Conservation (phyloP, 2,329 filamentous ascomycete genomes). For the Sphaerostilbella broomeana region DNA sequence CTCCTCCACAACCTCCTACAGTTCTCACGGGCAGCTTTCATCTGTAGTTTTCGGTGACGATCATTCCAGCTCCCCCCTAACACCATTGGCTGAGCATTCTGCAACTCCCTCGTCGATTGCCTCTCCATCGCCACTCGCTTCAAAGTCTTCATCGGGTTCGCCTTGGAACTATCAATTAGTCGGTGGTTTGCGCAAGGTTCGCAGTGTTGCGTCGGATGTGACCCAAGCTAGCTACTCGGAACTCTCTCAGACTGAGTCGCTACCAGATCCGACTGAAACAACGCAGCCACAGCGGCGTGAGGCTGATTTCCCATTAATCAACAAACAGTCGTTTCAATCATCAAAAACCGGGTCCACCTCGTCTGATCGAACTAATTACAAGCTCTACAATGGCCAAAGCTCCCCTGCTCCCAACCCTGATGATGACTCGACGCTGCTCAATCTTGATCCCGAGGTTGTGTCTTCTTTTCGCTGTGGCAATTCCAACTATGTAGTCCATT, state of each 20-base stretch:
- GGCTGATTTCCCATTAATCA: conserved; percentile 12
- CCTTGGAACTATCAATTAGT: conserved; percentile 50
- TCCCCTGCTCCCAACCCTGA: conserved; percentile 24
- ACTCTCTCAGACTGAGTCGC: background rate
- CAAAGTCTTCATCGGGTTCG: conserved; percentile 23
- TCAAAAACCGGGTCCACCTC: conserved; percentile 35
- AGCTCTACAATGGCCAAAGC: conserved; percentile 45
- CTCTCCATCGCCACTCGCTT: conserved; percentile 14
- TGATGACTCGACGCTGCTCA: conserved; percentile 15
- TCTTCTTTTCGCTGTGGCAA: conserved; percentile 36
- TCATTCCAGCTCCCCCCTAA: conserved; percentile 42
- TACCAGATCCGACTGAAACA: conserved; percentile 2
- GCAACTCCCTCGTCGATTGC: conserved; percentile 16
- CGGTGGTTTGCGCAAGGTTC: conserved; percentile 49
- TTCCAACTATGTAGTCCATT: conserved; percentile 48
- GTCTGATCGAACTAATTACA: conserved; percentile 49
- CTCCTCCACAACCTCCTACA: conserved; percentile 39
- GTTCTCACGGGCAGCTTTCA: conserved; percentile 43
- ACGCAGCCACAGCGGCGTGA: conserved; percentile 2
- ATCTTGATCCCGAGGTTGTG: conserved; percentile 37
- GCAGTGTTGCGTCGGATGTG: conserved; percentile 14
- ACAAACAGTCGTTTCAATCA: conserved; percentile 23
- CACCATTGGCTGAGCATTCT: conserved; percentile 37
- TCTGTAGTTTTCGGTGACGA: conserved; percentile 43
- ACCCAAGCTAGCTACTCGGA: background rate